phyloP scores from a whole-genome alignment of 2,329 filamentous ascomycete genomes.

The Zymoseptoria crescenta region DNA sequence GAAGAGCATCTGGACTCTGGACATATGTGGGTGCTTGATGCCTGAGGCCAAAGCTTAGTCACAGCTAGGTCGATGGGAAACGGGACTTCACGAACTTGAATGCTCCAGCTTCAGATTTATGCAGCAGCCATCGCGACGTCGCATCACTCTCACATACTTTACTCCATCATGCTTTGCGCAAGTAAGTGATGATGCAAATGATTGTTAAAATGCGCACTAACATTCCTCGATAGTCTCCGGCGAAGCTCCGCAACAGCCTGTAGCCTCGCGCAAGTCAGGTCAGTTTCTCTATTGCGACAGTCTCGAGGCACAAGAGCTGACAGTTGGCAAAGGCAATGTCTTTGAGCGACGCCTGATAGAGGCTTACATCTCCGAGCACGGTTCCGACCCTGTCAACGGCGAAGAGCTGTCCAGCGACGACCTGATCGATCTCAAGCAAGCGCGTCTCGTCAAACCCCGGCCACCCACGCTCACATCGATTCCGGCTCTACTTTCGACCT shows the following conservation, averaged over 20 bases:
- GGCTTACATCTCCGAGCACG: constrained; percentile 87
- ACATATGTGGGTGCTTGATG: background rate
- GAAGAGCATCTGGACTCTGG: too few species aligned
- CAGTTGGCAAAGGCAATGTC: constrained; percentile 58
- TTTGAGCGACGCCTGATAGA: constrained; percentile 95
- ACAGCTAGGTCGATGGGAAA: background rate
- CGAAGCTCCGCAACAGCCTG: constrained; percentile 88
- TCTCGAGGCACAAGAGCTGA: constrained; percentile 19
- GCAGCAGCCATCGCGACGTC: background rate
- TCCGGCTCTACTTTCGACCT: constrained; percentile 83
- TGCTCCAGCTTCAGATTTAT: background rate
- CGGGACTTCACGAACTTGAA: background rate
- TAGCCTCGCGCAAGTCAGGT: constrained; percentile 93
- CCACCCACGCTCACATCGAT: constrained; percentile 94
- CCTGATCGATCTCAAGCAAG: constrained; percentile 76
- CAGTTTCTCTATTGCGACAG: constrained; percentile 29
- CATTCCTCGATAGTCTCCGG: constrained; percentile 65
- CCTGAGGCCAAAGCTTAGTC: background rate
- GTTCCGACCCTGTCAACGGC: constrained; percentile 82
- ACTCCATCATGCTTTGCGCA: constrained; percentile 31
- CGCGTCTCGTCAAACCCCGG: constrained; percentile 75
- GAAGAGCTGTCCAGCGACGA: constrained; percentile 79
- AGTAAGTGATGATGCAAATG: constrained; percentile 22
- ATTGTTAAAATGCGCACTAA: background rate
- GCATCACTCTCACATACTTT: background rate